Base-by-base conservation (phyloP, 257 asterid genomes). In the Rauvolfia tetraphylla region DNA sequence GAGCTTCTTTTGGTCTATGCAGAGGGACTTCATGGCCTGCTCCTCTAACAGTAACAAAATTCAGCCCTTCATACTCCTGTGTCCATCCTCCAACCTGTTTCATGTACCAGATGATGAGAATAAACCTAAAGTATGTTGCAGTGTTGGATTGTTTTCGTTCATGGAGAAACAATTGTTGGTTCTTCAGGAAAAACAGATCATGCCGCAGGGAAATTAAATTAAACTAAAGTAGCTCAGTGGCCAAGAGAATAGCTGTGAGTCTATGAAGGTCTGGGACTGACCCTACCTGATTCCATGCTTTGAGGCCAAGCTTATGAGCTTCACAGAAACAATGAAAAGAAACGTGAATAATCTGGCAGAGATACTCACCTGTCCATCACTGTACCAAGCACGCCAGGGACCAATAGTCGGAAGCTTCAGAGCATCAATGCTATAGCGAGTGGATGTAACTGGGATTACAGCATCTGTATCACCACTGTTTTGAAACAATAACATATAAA, bases 71-170 rank as follows among this genome's bases (percentile, higher is more conserved):
- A 75, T 94, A 94, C 65, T 90, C 95, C 78, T 92, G 91, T 4
- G 90, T 90, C 98, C 98, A 92, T 83, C 98, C 98, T 27, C 92
- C 97, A 2, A 94, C 97, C 97, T 92, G 84, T 82, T 74, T 44
- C 33, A 74, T 44, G 22, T 75, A 13, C 77, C 58, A 54, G 31
- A 22, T 12, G 25, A 36, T n/a, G 13, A 56, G 38, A 51, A 15
- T 51, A 51, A 6, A 51, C 57, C 23, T 51, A 51, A 2, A 51
- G 13, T 10, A 15, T 46, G 53, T 49, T 14, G 59, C 8, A 5
- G n/a, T n/a, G n/a, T n/a, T 22, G 25, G 59, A 5, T 27, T 53
- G 59, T 0, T n/a, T n/a, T n/a, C n/a, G 17, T 51, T 51, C 51
- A 46, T 1, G 51, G 57, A 46, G 57, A 51, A 1, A 51, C 3